phyloP scores from a whole-genome alignment of 2,329 filamentous ascomycete species.

The Colletotrichum horii region DNA sequence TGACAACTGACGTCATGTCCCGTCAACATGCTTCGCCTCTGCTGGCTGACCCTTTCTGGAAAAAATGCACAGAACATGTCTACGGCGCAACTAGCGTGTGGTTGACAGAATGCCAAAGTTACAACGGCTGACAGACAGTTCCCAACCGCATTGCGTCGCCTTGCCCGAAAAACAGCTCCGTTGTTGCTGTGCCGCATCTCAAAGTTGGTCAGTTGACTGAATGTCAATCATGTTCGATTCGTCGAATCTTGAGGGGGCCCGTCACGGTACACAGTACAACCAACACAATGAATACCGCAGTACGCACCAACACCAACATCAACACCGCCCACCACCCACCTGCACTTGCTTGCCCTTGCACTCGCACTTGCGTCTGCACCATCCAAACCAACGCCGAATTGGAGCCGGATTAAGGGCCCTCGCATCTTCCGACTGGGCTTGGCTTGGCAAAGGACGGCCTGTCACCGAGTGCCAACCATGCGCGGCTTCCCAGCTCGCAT shows the following conservation, averaged over 20 bases:
- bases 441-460: neutral
- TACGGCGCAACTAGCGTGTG: neutral
- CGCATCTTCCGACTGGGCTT: neutral
- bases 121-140: neutral
- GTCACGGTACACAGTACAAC: neutral
- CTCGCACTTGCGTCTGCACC: neutral
- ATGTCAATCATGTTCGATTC: neutral
- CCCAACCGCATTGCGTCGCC: neutral
- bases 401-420: neutral
- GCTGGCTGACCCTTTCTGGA: neutral
- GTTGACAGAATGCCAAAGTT: neutral
- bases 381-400: neutral
- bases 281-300: neutral
- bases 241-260: neutral
- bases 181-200: neutral
- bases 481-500: neutral
- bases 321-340: neutral
- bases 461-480: neutral
- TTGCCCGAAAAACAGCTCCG: neutral
- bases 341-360: neutral
- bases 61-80: neutral
- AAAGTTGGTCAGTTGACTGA: neutral
- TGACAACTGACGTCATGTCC: constrained; percentile 13
- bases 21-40: neutral
- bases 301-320: neutral